These are phyloP conservation scores for Purpureocillium lavendulum DNA, from an alignment of 2,329 filamentous ascomycete genomes.

Conservation along the genomic window DNA sequence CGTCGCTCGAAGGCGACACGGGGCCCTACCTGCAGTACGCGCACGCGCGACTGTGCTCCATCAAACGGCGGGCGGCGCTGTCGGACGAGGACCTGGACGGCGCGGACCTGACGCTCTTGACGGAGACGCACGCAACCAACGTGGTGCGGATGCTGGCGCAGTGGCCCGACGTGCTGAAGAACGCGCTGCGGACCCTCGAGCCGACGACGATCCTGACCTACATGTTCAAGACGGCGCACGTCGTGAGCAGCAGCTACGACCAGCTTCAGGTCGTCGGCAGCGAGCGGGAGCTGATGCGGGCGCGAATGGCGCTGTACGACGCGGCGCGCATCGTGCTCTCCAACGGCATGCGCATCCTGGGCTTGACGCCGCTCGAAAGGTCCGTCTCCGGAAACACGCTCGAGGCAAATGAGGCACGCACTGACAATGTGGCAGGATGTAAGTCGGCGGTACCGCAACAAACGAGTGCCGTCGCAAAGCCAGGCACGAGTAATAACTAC, in stretches of 20 bases:
- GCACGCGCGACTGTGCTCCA: slow-evolving; percentile 51
- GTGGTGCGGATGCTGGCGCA: slow-evolving; percentile 51
- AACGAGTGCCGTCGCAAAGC: too few relatives aligned
- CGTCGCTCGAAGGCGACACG: slow-evolving; percentile 64
- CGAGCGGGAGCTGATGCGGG: slow-evolving; percentile 45
- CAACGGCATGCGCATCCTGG: slow-evolving; percentile 77
- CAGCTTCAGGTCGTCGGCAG: slow-evolving; percentile 62
- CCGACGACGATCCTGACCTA: slow-evolving; percentile 58
- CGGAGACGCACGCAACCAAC: slow-evolving; percentile 36
- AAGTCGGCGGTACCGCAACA: too few relatives aligned
- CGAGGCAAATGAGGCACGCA: too few relatives aligned
- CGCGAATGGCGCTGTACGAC: slow-evolving; percentile 62
- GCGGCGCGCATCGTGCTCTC: slow-evolving; percentile 65
- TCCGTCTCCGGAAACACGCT: slow-evolving; percentile 10
- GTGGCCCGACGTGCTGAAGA: slow-evolving; percentile 56
- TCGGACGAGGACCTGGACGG: slow-evolving; percentile 10
- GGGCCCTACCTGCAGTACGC: slow-evolving; percentile 68
- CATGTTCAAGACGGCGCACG: slow-evolving; percentile 71
- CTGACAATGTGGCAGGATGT: slow-evolving; percentile 2
- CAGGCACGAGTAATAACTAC: too few relatives aligned
- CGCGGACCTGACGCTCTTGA: slow-evolving; percentile 11
- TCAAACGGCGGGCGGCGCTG: slow-evolving; percentile 15
- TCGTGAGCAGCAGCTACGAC: slow-evolving; percentile 66
- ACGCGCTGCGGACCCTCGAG: slow-evolving; percentile 56
- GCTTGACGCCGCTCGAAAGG: slow-evolving; percentile 64